Evolutionary conservation across 1,284 basidiomycete species (phyloP), one percentile per base, ranked within the genome.

Genomic region (Cerioporus squamosus): DNA sequence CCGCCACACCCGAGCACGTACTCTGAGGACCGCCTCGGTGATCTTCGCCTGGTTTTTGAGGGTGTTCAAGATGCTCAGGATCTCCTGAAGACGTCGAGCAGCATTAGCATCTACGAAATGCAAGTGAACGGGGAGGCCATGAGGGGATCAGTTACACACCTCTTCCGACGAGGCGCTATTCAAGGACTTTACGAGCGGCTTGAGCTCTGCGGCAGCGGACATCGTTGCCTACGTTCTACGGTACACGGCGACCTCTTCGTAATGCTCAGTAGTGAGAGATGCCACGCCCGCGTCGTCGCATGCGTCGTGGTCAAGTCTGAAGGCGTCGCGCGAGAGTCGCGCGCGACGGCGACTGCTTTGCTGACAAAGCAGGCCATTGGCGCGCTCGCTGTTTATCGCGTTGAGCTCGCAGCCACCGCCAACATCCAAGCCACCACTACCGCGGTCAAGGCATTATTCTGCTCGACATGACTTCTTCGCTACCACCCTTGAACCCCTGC

Each of bases 11-110:
- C 69, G 68, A 71, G 59, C 65, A 83, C 92, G 70, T 72, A 96
- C 95, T 79, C 95, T 85, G 52, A 98, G 81, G 15, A 97, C 76
- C 38, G 90, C 82, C 80, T 98, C 96, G 61, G 90, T 95, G 44
- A 96, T 91, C 68, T 85, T 81, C 54, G 90, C 88, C 44, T 92
- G 85, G 58, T 83, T 82, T 79, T 94, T 95, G 60, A 98, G 79
- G 60, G 83, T 81, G 64, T 80, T 81, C 59, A 98, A 76, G 49
- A 96, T 81, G 33, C 78, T 75, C 15, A 90, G 71, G 29, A 88
- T 86, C 52, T 95, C 93, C 91, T 97, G 66, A 44, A 54, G 64
- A 63, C 50, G 40, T 15, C 44, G 51, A 45, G 10, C 48, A 43
- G 62, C 33, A 65, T 75, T 61, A 78, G 72, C 39, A 61, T 66